These are phyloP conservation scores for Haplosporangium sp. DNA, from an alignment of 371 early-diverging fungal genomes.

Conservation along the genomic window DNA sequence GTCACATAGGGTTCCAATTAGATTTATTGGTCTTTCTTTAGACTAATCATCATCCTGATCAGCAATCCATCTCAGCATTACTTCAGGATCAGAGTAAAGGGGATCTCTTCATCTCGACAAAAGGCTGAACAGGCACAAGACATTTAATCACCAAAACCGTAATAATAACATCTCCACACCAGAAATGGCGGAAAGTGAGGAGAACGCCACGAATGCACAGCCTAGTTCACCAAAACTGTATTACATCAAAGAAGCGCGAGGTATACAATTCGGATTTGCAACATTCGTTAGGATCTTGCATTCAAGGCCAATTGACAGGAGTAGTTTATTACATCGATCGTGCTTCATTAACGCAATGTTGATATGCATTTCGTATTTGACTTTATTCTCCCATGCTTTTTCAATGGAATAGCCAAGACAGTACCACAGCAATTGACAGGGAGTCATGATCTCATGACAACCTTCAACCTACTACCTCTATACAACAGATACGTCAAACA, in stretches of 20 bases:
- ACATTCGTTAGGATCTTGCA: not conserved
- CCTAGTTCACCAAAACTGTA: constrained; percentile 32
- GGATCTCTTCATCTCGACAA: not conserved
- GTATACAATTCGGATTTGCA: constrained; percentile 8
- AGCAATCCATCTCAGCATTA: constrained; percentile 1
- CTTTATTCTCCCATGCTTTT: not conserved
- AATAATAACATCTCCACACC: not conserved
- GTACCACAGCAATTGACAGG: constrained; percentile 61
- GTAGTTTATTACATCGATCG: not conserved
- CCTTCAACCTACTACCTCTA: constrained; percentile 66
- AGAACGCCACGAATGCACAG: constrained; percentile 19
- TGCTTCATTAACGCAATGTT: not conserved
- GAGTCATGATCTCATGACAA: constrained; percentile 67
- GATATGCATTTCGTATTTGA: constrained; percentile 1
- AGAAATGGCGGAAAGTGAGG: constrained; percentile 35
- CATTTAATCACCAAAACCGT: not conserved
- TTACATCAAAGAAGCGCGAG: constrained; percentile 52
- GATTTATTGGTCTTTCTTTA: not conserved
- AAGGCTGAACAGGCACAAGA: not conserved
- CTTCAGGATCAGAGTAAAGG: constrained; percentile 1
- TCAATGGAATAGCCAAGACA: constrained; percentile 26
- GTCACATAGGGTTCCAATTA: not conserved
- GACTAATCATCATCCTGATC: constrained; percentile 2
- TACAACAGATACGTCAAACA: constrained; percentile 70
- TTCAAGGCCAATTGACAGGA: not conserved